phyloP scores from a whole-genome alignment of 805 yeast genomes.

The Ogataea paraovalis region DNA sequence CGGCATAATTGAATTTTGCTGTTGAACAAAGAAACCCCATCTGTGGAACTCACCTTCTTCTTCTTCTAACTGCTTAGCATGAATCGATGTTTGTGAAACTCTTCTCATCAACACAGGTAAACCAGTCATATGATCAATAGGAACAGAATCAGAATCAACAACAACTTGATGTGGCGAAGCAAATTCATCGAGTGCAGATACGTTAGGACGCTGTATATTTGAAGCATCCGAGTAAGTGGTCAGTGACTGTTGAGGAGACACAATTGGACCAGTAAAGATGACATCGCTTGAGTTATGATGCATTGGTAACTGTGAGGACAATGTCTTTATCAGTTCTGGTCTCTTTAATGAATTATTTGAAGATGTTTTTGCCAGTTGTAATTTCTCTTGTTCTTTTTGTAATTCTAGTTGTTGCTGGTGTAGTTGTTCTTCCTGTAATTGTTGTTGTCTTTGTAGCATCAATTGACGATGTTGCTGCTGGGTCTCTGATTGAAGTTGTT shows the following conservation, averaged over 20 bases:
- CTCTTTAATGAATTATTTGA: conserved; percentile 6
- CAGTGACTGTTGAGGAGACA: conserved; percentile 37
- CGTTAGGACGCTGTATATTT: conserved; percentile 3
- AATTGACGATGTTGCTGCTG: conserved; percentile 2
- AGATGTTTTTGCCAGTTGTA: neutral
- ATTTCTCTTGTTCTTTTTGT: neutral
- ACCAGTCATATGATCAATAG: conserved; percentile 69
- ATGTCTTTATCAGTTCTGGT: conserved; percentile 25
- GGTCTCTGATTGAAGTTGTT: conserved; percentile 1
- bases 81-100: conserved; percentile 57
- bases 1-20: conserved; percentile 38
- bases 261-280: conserved; percentile 50
- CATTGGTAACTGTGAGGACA: conserved; percentile 34
- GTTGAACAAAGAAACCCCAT: conserved; percentile 78
- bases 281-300: conserved; percentile 49
- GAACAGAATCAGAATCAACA: conserved; percentile 54
- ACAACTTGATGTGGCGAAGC: conserved; percentile 68
- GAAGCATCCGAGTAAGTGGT: conserved; percentile 17
- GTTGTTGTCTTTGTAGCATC: neutral
- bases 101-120: conserved; percentile 64
- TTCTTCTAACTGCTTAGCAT: conserved; percentile 74
- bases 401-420: neutral
- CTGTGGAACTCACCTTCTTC: conserved; percentile 92
- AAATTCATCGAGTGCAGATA: conserved; percentile 13
- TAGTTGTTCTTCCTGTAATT: neutral